phyloP scores from a whole-genome alignment of 192 early-diverging fungal species.

The Coemansia sp. region DNA sequence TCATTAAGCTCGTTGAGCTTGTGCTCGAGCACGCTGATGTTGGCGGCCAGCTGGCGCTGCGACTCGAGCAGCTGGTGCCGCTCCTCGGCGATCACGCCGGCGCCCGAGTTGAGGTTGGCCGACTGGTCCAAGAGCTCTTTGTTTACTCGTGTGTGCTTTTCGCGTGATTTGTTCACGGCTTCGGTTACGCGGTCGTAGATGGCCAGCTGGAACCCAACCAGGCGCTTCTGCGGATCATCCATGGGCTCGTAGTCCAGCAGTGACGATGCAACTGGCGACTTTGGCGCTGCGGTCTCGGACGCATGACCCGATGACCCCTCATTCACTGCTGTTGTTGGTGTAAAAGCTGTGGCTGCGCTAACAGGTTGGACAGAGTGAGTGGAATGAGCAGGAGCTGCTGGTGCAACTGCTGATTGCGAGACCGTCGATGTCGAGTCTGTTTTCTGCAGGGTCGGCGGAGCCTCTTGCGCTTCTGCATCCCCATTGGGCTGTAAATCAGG shows the following conservation, averaged over 20 bases:
- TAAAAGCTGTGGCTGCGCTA: not conserved
- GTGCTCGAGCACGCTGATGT: slow-evolving; percentile 63
- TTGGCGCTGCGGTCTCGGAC: not conserved
- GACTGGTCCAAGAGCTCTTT: slow-evolving; percentile 67
- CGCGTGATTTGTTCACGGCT: slow-evolving; percentile 59
- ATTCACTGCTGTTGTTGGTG: slow-evolving; percentile 11
- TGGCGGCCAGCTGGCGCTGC: slow-evolving; percentile 63
- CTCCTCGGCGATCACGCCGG: slow-evolving; percentile 63
- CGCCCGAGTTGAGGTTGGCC: slow-evolving; percentile 70
- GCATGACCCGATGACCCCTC: not conserved
- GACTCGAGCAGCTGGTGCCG: slow-evolving; percentile 58
- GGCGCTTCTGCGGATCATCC: slow-evolving; percentile 53
- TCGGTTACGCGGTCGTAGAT: slow-evolving; percentile 63
- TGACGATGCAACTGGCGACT: slow-evolving; percentile 25
- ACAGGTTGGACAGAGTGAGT: not conserved
- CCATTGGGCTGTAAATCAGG: not conserved
- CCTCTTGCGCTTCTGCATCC: not conserved
- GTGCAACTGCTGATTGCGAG: slow-evolving; percentile 6
- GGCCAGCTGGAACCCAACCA: slow-evolving; percentile 58
- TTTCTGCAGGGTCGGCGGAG: not conserved
- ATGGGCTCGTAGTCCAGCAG: slow-evolving; percentile 44
- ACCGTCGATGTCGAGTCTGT: slow-evolving; percentile 9
- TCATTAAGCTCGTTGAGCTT: slow-evolving; percentile 60
- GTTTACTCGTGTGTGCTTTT: slow-evolving; percentile 61
- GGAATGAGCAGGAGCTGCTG: not conserved